phyloP scores from a whole-genome alignment of 495 filamentous ascomycete genomes.

The Cenococcum geophilum region DNA sequence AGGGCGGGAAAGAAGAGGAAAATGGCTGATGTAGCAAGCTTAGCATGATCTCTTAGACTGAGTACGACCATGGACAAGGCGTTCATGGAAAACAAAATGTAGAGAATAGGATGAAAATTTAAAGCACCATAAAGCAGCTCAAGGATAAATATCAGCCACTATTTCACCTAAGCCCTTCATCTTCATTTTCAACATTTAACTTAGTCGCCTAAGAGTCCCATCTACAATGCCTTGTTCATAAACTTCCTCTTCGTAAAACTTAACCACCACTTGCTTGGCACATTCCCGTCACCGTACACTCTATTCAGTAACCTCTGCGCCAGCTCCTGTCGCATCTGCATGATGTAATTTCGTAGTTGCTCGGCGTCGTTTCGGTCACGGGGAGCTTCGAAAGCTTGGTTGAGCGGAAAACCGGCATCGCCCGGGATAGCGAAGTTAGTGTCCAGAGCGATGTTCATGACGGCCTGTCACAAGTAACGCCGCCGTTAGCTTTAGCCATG shows the following conservation, averaged over 20 bases:
- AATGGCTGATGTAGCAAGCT: conserved; percentile 26
- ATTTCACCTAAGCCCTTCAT: too few species aligned
- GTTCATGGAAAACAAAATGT: background rate
- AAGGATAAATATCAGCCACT: too few species aligned
- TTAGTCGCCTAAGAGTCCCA: background rate
- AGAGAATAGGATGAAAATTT: background rate
- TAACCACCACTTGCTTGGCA: conserved; percentile 97
- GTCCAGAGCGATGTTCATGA: conserved; percentile 70
- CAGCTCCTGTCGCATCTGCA: conserved; percentile 87
- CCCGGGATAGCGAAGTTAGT: conserved; percentile 87
- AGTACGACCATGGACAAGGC: background rate
- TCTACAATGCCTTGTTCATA: conserved; percentile 71
- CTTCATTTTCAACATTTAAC: too few species aligned
- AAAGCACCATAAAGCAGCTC: background rate
- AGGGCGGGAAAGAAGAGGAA: conserved; percentile 49
- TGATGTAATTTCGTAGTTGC: conserved; percentile 75
- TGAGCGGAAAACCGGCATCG: conserved; percentile 88
- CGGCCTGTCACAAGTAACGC: conserved; percentile 41
- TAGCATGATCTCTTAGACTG: background rate
- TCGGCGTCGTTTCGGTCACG: conserved; percentile 83
- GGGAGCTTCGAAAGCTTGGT: conserved; percentile 78
- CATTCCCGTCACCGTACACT: conserved; percentile 73
- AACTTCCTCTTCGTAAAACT: conserved; percentile 99
- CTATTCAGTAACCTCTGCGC: conserved; percentile 71
- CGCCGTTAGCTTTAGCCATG: background rate